Base-by-base conservation (phyloP, 2,329 filamentous ascomycete species). In the Nannizziopsis arthrosporioides region DNA sequence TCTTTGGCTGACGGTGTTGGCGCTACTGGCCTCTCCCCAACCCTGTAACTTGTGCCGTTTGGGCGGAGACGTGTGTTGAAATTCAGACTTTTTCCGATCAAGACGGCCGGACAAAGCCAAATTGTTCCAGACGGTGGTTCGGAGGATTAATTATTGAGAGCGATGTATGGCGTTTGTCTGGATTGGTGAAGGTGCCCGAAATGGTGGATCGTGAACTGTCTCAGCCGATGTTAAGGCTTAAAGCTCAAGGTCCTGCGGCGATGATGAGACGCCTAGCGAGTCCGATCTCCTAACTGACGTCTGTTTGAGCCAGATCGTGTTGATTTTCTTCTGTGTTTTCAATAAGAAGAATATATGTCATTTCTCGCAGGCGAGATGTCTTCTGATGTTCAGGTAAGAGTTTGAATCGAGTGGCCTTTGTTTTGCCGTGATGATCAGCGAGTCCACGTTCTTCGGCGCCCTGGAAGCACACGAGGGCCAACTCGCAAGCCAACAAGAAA, bases 261-360 rank as follows among this genome's bases (percentile, higher is more conserved):
- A 11, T 34, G 44, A 46, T 46, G 44, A 31, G 44, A 46, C 44
- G 11, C 44, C 27, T 14, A 18, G 2, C 36, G 44, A 40, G 18
- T 46, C 44, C 36, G 35, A 40, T 27, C 22, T 27, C 22, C 22
- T 27, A 27, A 27, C 22, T 27, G 22, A 27, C 22, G 22, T 27
- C 22, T 27, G 22, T 27, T 27, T 27, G 22, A 27, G 3, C 22
- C 22, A 27, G 22, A 27, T 27, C 22, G 3, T 27, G 22, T 27
- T 27, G 22, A 3, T 27, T 27, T 27, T 27, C 22, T 27, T 27
- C 7, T 27, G 22, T 27, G 22, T 3, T 27, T 27, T 27, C 22
- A 27, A 27, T 27, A 27, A 27, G 3, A 27, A 27, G 22, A 27
- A 27, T 27, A 7, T 27, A 27, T 27, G 22, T 27, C 22, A 27